Evolutionary conservation across 176 grass and related monocot genomes (phyloP), one percentile per base, ranked within the genome.

Genomic region (Avena insularis): DNA sequence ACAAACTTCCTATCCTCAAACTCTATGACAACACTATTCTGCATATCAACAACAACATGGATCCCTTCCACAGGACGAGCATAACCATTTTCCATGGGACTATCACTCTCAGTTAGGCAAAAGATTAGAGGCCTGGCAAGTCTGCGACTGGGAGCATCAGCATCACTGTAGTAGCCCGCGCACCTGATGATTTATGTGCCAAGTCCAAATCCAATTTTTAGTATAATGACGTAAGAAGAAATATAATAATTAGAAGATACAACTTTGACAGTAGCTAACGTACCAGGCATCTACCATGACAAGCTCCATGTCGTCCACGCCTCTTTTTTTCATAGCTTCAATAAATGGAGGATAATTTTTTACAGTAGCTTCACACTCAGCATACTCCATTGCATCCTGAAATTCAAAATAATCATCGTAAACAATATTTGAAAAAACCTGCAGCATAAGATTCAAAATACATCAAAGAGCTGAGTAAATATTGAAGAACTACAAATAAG

Each of bases 251-350:
- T 67, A 67, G 12, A 66, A 65, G 0, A 8, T 67, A 9, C 17
- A 3, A 16, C 2, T 67, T 36, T 67, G 64, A 17, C 15, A 66
- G 8, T 21, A 71, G 12, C 38, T 45, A 81, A 31, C 87, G 90
- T 92, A 99, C 97, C 97, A 99, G 62, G 94, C 94, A 92, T 99
- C 97, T 69, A 99, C 97, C 97, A 99, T 99, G 50, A 99, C 94
- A 79, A 99, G 97, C 64, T 99, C 97, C 97, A 99, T 99, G 73
- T 99, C 97, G 56, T 99, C 97, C 27, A 99, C 93, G 23, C 97
- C 97, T 90, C 97, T 96, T 93, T 88, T 96, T 82, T 92, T 97
- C 97, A 99, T 99, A 80, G 94, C 97, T 92, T 99, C 97, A 80
- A 99, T 87, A 70, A 99, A 99, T 71, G 91, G 90, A 77, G 97